These are phyloP conservation scores for Neurospora sp. DNA, from an alignment of 495 filamentous ascomycete species.

Conservation along the genomic window DNA sequence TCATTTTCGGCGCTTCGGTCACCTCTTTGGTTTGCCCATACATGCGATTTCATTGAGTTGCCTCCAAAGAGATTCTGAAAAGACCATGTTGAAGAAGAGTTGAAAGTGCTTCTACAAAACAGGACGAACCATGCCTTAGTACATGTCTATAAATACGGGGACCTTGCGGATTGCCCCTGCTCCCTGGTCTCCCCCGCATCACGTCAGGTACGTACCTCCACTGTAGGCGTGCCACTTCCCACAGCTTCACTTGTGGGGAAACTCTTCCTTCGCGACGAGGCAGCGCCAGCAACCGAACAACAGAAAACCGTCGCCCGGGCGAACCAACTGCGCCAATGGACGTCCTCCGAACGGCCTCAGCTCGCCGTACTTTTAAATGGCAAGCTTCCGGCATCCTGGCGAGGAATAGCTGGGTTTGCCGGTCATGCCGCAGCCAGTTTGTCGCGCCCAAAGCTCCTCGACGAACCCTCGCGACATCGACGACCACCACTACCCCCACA, in stretches of 20 bases:
- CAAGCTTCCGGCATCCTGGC: background rate
- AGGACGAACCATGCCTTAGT: background rate
- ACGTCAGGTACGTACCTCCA: background rate
- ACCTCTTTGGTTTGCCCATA: background rate
- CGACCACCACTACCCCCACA: background rate
- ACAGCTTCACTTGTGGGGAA: background rate
- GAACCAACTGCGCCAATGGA: slow-evolving; percentile 1
- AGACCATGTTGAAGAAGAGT: background rate
- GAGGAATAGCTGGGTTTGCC: slow-evolving; percentile 4
- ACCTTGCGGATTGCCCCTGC: background rate
- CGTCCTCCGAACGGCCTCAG: background rate
- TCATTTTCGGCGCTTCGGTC: background rate
- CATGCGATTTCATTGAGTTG: background rate
- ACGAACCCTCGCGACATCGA: background rate
- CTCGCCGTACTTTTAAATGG: slow-evolving; percentile 2
- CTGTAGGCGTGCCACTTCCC: background rate
- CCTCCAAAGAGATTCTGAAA: background rate
- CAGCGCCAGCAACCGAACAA: background rate
- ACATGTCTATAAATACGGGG: background rate
- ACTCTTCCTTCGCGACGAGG: background rate
- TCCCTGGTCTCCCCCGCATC: background rate
- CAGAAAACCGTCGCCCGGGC: background rate
- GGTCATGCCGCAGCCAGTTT: slow-evolving; percentile 4
- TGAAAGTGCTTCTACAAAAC: background rate
- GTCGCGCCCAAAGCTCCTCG: slow-evolving; percentile 4